Evolutionary conservation across 2,329 filamentous ascomycete species (phyloP).

Genomic region (Stagonosporopsis chrysanthemi): DNA sequence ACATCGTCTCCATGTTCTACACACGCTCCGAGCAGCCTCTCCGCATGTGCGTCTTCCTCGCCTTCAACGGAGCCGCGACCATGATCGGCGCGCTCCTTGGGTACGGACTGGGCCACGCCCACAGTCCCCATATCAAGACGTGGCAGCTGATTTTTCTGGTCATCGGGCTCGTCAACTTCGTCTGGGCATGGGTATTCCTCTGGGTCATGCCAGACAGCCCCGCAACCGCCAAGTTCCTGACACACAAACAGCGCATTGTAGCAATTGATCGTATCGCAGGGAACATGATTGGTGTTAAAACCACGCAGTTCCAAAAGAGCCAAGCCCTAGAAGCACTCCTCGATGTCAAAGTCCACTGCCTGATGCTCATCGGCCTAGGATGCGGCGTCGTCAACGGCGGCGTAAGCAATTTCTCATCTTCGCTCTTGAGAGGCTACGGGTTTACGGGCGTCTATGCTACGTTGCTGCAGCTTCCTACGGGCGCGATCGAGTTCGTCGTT

Average conservation of each 20-base stretch:
- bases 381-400: constrained; percentile 61
- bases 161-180: constrained; percentile 48
- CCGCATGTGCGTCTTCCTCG: constrained; percentile 55
- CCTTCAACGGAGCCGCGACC: constrained; percentile 50
- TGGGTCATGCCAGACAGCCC: constrained; percentile 50
- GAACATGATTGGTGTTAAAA: constrained; percentile 55
- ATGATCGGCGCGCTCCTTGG: constrained; percentile 49
- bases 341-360: constrained; percentile 52
- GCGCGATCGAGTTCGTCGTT: constrained; percentile 55
- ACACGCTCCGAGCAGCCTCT: constrained; percentile 49
- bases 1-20: constrained; percentile 51
- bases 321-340: constrained; percentile 53
- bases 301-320: constrained; percentile 43
- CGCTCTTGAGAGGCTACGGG: constrained; percentile 56
- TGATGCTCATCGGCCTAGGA: constrained; percentile 52
- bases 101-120: constrained; percentile 46
- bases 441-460: constrained; percentile 53
- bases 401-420: constrained; percentile 59
- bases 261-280: constrained; percentile 51
- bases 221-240: constrained; percentile 46
- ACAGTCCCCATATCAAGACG: constrained; percentile 33
- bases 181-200: constrained; percentile 48
- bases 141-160: constrained; percentile 51
- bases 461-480: constrained; percentile 54
- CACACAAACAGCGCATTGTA: constrained; percentile 50